Percentiles rank a stretch among this genome's conserved stretches.
Conservation (phyloP, 1,139 yeast genomes). For the Hansenula lynferdii region DNA sequence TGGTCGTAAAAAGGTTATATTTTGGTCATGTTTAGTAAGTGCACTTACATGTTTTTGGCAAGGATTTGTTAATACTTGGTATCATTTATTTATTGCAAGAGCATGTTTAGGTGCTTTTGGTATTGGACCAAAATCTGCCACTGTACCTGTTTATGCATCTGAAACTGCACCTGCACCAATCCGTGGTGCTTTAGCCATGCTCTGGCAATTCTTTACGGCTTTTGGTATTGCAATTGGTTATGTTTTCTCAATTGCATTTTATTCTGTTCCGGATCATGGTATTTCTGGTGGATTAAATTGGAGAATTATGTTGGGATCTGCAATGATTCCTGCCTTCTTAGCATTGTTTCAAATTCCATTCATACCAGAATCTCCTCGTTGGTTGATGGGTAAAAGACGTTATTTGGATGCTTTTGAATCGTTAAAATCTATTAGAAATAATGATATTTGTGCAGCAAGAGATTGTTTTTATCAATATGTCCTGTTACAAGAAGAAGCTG, state of each 20-base stretch:
- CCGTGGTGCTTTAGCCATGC: slow-evolving; percentile 74
- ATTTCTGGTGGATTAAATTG: slow-evolving; percentile 52
- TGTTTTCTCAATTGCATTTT: slow-evolving; percentile 57
- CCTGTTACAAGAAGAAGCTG: slow-evolving; percentile 55
- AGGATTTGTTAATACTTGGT: slow-evolving; percentile 65
- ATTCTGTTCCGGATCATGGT: slow-evolving; percentile 34
- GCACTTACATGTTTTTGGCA: slow-evolving; percentile 67
- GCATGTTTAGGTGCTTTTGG: slow-evolving; percentile 62
- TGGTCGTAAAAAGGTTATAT: slow-evolving; percentile 70
- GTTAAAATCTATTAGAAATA: slow-evolving; percentile 40
- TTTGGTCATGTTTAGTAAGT: slow-evolving; percentile 54
- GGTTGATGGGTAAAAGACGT: slow-evolving; percentile 61
- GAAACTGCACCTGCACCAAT: slow-evolving; percentile 69
- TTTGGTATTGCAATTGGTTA: slow-evolving; percentile 79
- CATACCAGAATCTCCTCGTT: slow-evolving; percentile 71
- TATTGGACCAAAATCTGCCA: slow-evolving; percentile 73
- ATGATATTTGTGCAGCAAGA: slow-evolving; percentile 58
- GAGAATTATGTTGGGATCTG: slow-evolving; percentile 75
- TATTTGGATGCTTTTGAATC: slow-evolving; percentile 50
- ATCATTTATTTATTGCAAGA: slow-evolving; percentile 64
- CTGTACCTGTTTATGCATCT: slow-evolving; percentile 73
- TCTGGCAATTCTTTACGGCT: slow-evolving; percentile 84
- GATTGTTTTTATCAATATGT: slow-evolving; percentile 65
- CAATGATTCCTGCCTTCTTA: slow-evolving; percentile 60
- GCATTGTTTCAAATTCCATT: slow-evolving; percentile 58